Evolutionary conservation across 257 asterid species (phyloP).

Genomic region (Linaria vulgaris): DNA sequence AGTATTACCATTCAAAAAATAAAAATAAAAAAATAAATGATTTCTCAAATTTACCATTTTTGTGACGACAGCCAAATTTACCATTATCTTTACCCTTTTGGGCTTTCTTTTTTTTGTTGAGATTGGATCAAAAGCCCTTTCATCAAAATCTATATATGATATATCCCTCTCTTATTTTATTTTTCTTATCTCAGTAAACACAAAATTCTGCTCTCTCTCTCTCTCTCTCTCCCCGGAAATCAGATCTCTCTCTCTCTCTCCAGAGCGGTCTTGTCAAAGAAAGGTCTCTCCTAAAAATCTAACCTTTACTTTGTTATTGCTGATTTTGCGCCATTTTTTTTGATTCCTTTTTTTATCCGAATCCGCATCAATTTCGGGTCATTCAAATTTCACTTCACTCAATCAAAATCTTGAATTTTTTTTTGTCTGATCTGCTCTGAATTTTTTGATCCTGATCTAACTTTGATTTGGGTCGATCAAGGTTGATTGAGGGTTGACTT

Average conservation of each 20-base stretch:
- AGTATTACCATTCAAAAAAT: too few relatives aligned
- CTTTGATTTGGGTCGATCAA: slow-evolving; percentile 23
- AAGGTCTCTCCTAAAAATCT: slow-evolving; percentile 15
- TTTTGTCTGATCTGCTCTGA: slow-evolving; percentile 26
- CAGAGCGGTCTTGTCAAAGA: slow-evolving; percentile 28
- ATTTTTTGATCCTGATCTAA: slow-evolving; percentile 35
- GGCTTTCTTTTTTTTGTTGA: too few relatives aligned
- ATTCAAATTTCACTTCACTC: neutral
- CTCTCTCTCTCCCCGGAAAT: slow-evolving; percentile 10
- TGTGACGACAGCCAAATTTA: too few relatives aligned
- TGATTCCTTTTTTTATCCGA: slow-evolving; percentile 15
- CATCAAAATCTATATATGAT: neutral
- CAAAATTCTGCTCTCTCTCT: slow-evolving; percentile 14
- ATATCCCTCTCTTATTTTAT: neutral
- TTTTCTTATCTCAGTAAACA: slow-evolving; percentile 15
- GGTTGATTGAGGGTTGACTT: slow-evolving; percentile 11
- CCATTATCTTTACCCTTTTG: too few relatives aligned
- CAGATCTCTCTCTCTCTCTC: slow-evolving; percentile 34
- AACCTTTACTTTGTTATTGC: slow-evolving; percentile 24
- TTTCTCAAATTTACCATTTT: too few relatives aligned
- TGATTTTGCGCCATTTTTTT: slow-evolving; percentile 30
- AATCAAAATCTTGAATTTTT: too few relatives aligned
- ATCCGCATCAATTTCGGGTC: neutral
- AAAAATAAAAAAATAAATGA: too few relatives aligned
- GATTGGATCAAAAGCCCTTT: neutral